Base-by-base conservation (phyloP, 1,284 basidiomycete species). In the Apiotrichum siamense region DNA sequence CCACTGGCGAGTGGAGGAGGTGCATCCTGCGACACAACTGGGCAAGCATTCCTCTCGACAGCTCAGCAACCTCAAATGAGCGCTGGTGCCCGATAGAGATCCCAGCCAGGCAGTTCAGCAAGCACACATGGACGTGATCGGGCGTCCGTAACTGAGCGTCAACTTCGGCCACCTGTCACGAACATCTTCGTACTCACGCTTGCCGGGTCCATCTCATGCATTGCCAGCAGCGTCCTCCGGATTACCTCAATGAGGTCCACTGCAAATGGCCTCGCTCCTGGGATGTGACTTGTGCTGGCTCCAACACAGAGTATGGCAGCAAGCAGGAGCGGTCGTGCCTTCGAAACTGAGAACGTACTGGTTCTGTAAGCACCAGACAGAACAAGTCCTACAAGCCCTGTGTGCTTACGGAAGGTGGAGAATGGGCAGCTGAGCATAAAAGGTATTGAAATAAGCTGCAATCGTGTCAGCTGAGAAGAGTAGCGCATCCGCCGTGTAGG, bases 181-280 rank as follows among this genome's bases (percentile, higher is more conserved):
- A 5, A 2, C 24, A 23, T 24, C 5, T 6, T 2, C 11, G 38
- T 11, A 55, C 59, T 36, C 29, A 61, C 61, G 38, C 61, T 58
- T 23, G 43, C 39, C n/a, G 44, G 48, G 49, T 63, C 61, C 31
- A 49, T 42, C 39, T 63, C 61, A 39, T 59, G 58, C 25, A 61
- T 35, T 1, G 47, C 52, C n/a, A 41, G 41, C 26, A 61, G 23
- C 3, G 59, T 59, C 40, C 56, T 46, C 12, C 61, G 47, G 21
- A 63, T 49, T 7, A 61, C 49, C 32, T 61, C 59, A 26, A 63
- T 53, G 29, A 61, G 43, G 26, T 61, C 60, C 17, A 61, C 55
- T 4, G 46, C 25, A 23, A 47, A 47, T 4, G 46, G 37, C 13
- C 58, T 32, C 3, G 59, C 46, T 7, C 59, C 59, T 4, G 51